These are phyloP conservation scores for Euryodendron excelsum DNA, from an alignment of 148 eudicot species.

Conservation along the genomic window DNA sequence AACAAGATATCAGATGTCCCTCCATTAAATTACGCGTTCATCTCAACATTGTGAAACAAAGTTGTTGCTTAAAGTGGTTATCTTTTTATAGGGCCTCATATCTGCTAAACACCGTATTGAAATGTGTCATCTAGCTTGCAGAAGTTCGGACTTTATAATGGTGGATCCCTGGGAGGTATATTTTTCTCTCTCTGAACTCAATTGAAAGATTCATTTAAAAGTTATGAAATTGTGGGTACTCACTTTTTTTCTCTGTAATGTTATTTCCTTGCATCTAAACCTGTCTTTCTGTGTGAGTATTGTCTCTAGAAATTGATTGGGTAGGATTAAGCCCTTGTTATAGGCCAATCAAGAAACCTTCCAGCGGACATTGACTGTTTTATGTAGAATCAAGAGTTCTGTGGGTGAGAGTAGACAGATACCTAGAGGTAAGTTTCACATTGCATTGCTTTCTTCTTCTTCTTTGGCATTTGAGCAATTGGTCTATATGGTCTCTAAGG, in stretches of 20 bases:
- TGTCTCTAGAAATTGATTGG: not conserved
- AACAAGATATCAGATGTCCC: not conserved
- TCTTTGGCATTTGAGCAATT: not conserved
- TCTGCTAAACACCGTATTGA: constrained; percentile 73
- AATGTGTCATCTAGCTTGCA: constrained; percentile 84
- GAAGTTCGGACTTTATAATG: constrained; percentile 79
- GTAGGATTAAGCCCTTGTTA: constrained; percentile 5
- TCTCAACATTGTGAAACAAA: not conserved
- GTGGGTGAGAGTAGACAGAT: constrained; percentile 37
- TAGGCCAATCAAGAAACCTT: constrained; percentile 74
- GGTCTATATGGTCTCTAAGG: not conserved
- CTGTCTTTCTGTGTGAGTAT: not conserved
- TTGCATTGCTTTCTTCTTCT: not conserved
- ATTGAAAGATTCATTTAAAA: not conserved
- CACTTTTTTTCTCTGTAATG: not conserved
- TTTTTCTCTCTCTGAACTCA: constrained; percentile 13
- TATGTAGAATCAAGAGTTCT: constrained; percentile 63
- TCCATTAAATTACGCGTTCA: not conserved
- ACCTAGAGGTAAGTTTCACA: constrained; percentile 42
- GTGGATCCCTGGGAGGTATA: constrained; percentile 96
- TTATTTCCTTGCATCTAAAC: not conserved
- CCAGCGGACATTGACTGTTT: constrained; percentile 80
- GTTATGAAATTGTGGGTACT: not conserved
- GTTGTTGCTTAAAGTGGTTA: not conserved
- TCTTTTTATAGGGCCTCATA: constrained; percentile 59